Conservation (phyloP, 2,329 filamentous ascomycete species). For the Bisporella sp. region DNA sequence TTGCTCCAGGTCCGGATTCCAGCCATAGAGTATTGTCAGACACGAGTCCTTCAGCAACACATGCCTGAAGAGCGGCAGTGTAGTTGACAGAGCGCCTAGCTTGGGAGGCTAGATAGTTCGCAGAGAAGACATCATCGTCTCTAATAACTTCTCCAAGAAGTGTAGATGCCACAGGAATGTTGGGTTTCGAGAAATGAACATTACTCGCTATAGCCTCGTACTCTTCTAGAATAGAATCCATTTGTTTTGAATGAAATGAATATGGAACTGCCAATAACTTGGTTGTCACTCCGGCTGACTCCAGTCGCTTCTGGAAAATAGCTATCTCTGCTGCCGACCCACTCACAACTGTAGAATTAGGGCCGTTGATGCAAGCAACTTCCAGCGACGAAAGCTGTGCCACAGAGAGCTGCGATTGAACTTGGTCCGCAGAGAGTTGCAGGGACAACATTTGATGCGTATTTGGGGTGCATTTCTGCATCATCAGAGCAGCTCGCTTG, state of each 20-base stretch:
- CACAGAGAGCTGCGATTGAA: constrained; percentile 13
- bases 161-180: not conserved
- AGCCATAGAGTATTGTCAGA: not conserved
- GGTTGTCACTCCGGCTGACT: not conserved
- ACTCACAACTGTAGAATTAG: not conserved
- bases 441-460: constrained; percentile 61
- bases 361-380: not conserved
- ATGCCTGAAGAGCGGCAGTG: not conserved
- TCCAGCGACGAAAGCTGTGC: constrained; percentile 37
- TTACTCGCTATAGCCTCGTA: not conserved
- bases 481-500: constrained; percentile 55
- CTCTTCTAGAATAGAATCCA: not conserved
- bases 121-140: not conserved
- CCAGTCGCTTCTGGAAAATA: not conserved
- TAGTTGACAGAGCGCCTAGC: not conserved
- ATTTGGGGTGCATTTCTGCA: constrained; percentile 54
- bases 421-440: constrained; percentile 27
- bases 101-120: not conserved
- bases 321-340: not conserved
- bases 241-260: not conserved
- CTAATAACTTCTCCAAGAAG: not conserved
- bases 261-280: not conserved
- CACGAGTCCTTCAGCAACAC: not conserved
- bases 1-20: too few relatives aligned
- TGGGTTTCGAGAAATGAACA: not conserved